Evolutionary conservation across 2,329 filamentous ascomycete genomes (phyloP), one percentile per base, ranked within the genome.

Genomic region (Hysterium pulicare): DNA sequence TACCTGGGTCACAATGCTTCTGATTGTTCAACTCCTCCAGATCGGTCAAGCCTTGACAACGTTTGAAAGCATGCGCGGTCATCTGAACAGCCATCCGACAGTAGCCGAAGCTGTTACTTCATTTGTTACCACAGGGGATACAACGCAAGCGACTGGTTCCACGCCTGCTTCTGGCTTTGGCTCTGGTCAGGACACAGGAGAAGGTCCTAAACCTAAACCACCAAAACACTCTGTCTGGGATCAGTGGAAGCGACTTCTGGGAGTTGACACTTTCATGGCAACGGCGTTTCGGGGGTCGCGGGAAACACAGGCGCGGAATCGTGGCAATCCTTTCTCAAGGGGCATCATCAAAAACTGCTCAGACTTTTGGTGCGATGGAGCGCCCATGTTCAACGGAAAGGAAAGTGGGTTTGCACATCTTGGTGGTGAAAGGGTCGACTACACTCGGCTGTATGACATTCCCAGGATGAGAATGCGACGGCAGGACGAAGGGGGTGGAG

Each of bases 1-100:
- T 23, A 85, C 88, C 16, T 98, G 93, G 93, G 88, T 97, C 2
- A 84, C 86, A n/a, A 97, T 98, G 90, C 82, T 98, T 24, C 77
- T 96, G 46, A 86, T 90, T 50, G 94, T 97, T 4, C 94, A 98
- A 64, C 82, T 96, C 39, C 77, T 96, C 38, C 93, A 98, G 63
- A 84, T 98, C 39, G 86, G 90, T 0, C 83, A 90, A 47, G 94
- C 90, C 44, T 85, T 95, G 74, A 98, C 93, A 1, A 98, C 93
- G 0, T 97, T 87, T 68, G 93, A 98, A 69, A 95, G 90, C 66
- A 97, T 98, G 90, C 83, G 84, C 49, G 86, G 88, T 38, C 78
- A 90, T 47, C 78, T 82, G 44, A 76, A 85, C 48, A 75, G 74
- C 41, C 67, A 74, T 40, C n/a, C n/a, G n/a, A 75, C 73, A 30